These are phyloP conservation scores for Bromus sterilis DNA, from an alignment of 176 grass and related monocot species.

Conservation along the genomic window DNA sequence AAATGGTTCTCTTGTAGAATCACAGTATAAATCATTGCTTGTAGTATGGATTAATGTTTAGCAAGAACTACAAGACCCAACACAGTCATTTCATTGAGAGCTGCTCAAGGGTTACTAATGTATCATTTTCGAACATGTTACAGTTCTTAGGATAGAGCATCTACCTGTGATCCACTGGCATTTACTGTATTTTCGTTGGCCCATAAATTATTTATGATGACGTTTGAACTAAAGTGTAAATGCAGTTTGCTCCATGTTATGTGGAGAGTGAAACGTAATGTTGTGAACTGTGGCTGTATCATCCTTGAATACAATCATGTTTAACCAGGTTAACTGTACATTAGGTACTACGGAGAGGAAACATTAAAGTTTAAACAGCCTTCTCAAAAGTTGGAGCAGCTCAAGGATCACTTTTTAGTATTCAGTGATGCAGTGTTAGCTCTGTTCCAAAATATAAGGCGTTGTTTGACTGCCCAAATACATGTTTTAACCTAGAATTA, in stretches of 20 bases:
- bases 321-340: background rate
- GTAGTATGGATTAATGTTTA: background rate
- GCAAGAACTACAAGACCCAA: background rate
- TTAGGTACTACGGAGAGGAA: background rate
- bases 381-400: background rate
- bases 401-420: background rate
- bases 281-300: background rate
- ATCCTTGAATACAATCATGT: too few relatives aligned
- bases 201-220: background rate
- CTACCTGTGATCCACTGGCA: background rate
- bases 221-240: background rate
- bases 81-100: background rate
- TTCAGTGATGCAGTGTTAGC: background rate
- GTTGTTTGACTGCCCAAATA: too few relatives aligned
- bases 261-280: background rate
- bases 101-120: background rate
- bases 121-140: background rate
- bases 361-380: background rate
- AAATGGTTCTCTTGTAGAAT: background rate
- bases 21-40: background rate
- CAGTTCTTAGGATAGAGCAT: background rate
- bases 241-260: background rate
- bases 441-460: too few relatives aligned
- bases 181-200: background rate
- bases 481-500: too few relatives aligned